Evolutionary conservation across 2,329 filamentous ascomycete species (phyloP).

Genomic region (Aspergillus ruber): DNA sequence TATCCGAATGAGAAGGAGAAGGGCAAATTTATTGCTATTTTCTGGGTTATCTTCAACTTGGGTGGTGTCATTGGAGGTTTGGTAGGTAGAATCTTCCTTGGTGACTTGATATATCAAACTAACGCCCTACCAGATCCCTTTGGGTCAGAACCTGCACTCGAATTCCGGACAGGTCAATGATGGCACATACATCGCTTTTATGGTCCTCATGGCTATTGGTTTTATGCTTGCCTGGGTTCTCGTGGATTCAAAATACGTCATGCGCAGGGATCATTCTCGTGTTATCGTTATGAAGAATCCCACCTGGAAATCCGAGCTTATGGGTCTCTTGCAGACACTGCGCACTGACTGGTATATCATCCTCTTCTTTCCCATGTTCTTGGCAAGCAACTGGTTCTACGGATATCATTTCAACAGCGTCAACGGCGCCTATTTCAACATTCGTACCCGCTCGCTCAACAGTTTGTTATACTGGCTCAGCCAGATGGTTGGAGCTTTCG

Average conservation of each 20-base stretch:
- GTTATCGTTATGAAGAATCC: constrained; percentile 89
- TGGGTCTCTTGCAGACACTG: constrained; percentile 69
- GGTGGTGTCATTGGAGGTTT: constrained; percentile 79
- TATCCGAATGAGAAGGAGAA: constrained; percentile 77
- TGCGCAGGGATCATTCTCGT: constrained; percentile 69
- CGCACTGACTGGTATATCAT: constrained; percentile 65
- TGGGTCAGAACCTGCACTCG: constrained; percentile 42
- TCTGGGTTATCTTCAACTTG: constrained; percentile 94
- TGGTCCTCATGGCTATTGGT: constrained; percentile 71
- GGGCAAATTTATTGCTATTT: constrained; percentile 81
- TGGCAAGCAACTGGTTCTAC: constrained; percentile 74
- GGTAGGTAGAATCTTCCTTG: constrained; percentile 36
- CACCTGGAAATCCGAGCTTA: constrained; percentile 72
- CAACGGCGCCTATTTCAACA: constrained; percentile 65
- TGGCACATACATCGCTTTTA: constrained; percentile 82
- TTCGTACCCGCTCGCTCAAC: constrained; percentile 69
- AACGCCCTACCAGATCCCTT: constrained; percentile 29
- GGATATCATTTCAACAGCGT: constrained; percentile 72
- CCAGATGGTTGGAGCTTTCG: constrained; percentile 68
- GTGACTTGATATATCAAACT: neutral
- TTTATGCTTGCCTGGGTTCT: constrained; percentile 64
- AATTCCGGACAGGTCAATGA: constrained; percentile 45
- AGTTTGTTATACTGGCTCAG: constrained; percentile 70
- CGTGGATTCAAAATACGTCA: constrained; percentile 63
- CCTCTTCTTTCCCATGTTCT: constrained; percentile 74